Percentiles rank a stretch among this genome's conserved stretches.
Evolutionary conservation across 192 early-diverging fungal genomes (phyloP).

Genomic region (Podila horticola): DNA sequence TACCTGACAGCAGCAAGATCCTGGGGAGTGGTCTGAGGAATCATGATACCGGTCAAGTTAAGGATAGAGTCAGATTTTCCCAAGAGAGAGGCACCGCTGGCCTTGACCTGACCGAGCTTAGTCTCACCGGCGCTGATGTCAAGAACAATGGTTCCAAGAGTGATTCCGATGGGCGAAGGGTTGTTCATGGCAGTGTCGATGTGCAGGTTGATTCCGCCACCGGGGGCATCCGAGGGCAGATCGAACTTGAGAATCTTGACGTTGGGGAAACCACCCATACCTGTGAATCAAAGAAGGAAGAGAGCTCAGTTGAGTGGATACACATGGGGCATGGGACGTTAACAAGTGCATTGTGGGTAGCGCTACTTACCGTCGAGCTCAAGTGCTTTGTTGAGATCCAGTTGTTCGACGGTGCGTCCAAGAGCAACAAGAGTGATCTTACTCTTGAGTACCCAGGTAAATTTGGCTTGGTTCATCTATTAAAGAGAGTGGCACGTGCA

Average conservation of each 20-base stretch:
- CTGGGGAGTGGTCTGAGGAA: conserved; percentile 57
- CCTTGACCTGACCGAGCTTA: conserved; percentile 60
- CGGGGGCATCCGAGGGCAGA: conserved; percentile 53
- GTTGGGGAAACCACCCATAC: conserved; percentile 53
- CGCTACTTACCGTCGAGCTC: conserved; percentile 23
- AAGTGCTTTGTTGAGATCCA: conserved; percentile 46
- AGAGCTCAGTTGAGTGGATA: neutral
- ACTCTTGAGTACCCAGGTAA: conserved; percentile 49
- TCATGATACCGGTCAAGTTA: conserved; percentile 59
- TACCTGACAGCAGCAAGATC: conserved; percentile 59
- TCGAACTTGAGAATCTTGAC: conserved; percentile 52
- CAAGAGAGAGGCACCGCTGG: conserved; percentile 62
- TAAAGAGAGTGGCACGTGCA: neutral
- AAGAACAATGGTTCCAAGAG: conserved; percentile 57
- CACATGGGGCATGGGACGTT: neutral
- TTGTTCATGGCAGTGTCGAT: conserved; percentile 73
- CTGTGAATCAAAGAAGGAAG: conserved; percentile 2
- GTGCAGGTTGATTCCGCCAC: conserved; percentile 71
- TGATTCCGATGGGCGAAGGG: conserved; percentile 64
- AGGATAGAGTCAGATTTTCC: conserved; percentile 43
- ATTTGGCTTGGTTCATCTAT: conserved; percentile 16
- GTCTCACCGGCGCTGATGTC: conserved; percentile 53
- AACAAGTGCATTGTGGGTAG: neutral
- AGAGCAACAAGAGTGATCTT: conserved; percentile 48
- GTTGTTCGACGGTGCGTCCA: conserved; percentile 34